These are phyloP conservation scores for Datisca glomerata DNA, from an alignment of 306 rosid species.

Conservation along the genomic window DNA sequence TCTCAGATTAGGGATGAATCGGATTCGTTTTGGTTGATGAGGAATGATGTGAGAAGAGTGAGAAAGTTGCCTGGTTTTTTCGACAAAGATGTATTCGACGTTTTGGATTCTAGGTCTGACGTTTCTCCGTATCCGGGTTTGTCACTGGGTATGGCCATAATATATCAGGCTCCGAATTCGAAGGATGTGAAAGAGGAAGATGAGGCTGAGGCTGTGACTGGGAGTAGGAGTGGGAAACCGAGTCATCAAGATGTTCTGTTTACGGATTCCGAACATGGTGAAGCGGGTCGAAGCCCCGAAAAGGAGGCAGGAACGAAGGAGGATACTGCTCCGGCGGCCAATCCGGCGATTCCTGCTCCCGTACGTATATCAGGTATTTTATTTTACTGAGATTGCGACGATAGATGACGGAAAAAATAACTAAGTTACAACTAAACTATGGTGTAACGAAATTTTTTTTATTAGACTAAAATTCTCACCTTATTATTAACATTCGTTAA, in stretches of 20 bases:
- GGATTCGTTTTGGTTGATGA: slow-evolving; percentile 93
- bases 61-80: slow-evolving; percentile 85
- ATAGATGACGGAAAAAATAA: too few species aligned
- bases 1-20: slow-evolving; percentile 52
- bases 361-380: slow-evolving; percentile 76
- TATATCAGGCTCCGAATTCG: slow-evolving; percentile 7
- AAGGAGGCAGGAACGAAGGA: slow-evolving; percentile 22
- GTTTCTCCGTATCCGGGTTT: slow-evolving; percentile 13
- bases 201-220: slow-evolving; percentile 36
- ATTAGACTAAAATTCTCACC: too few species aligned
- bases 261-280: slow-evolving; percentile 67
- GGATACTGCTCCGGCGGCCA: slow-evolving; percentile 10
- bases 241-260: slow-evolving; percentile 71
- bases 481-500: too few species aligned
- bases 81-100: slow-evolving; percentile 78
- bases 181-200: slow-evolving; percentile 11
- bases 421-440: too few species aligned
- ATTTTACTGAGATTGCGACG: too few species aligned
- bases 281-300: too few species aligned
- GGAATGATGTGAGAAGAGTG: slow-evolving; percentile 88
- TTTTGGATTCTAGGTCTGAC: slow-evolving; percentile 52
- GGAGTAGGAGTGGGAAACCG: slow-evolving; percentile 47
- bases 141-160: slow-evolving; percentile 13
- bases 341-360: slow-evolving; percentile 28
- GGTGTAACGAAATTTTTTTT: too few species aligned